Base-by-base conservation (phyloP, 1,139 yeast genomes). In the Magnusiomyces paraingens region DNA sequence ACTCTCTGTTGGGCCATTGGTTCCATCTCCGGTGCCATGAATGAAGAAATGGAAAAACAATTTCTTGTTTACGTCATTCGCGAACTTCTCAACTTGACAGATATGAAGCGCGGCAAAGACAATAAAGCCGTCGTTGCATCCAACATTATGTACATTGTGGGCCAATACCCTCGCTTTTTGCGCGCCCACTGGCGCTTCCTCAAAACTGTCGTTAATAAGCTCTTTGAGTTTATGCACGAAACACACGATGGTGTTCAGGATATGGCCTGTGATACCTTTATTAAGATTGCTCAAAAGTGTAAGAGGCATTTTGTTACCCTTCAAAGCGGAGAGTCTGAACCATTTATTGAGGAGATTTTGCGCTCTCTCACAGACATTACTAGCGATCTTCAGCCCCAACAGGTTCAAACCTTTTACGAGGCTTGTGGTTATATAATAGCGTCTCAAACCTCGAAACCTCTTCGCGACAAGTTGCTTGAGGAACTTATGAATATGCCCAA, bases 1-100 rank as follows among this genome's bases (percentile, higher is more conserved):
- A 93, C 98, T 1, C 76, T 93, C 61, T 93, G 99, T 76, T 93
- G 99, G 99, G 99, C 99, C 5, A 94, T 93, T 70, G 99, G 99
- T 57, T 91, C 98, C 15, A 93, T 94, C 58, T 89, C 97, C 2
- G 99, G 99, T 68, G 89, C 99, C 1, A 93, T 93, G 99, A 90
- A 88, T 68, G 98, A 93, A 73, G 97, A 90, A 63, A 87, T 93
- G 82, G 99, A 93, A 70, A 93, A 91, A 73, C 80, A 94, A 64
- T 93, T 93, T 68, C 78, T 93, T 61, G 97, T 93, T 47, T 80
- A 88, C 21, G 98, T 94, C 39, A 91, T 93, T 63, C 91, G 89
- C 70, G 98, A 93, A 68, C 76, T 93, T 61, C 78, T 93, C 58
- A 86, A 94, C 0, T 78, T 93, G 61, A 91, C 99, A 6, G 99